Evolutionary conservation across 106 monocot genomes (phyloP).

Genomic region (Dendrobium officinale): DNA sequence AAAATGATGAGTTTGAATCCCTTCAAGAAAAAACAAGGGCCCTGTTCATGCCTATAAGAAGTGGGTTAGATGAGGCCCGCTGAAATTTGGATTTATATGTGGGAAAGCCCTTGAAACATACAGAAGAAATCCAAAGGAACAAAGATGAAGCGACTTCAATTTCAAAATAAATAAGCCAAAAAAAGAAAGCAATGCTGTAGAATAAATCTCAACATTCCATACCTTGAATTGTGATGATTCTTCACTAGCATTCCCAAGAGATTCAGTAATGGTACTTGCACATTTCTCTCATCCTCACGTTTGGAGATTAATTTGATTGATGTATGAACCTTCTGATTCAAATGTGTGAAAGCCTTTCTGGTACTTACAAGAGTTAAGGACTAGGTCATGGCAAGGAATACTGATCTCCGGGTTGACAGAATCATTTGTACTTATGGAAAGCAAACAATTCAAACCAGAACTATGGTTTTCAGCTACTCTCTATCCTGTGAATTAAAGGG

Average conservation of each 20-base stretch:
- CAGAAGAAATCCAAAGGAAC: not conserved
- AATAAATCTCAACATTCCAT: constrained; percentile 3
- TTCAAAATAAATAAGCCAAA: not conserved
- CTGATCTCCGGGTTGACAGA: constrained; percentile 20
- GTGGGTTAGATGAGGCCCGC: not conserved
- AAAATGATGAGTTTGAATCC: not conserved
- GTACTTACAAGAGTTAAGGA: constrained; percentile 1
- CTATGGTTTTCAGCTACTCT: constrained; percentile 9
- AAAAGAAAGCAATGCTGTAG: not conserved
- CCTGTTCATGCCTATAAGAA: not conserved
- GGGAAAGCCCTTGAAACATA: not conserved
- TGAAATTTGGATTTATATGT: not conserved
- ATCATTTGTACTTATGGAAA: constrained; percentile 32
- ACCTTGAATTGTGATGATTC: constrained; percentile 29
- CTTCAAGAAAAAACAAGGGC: not conserved
- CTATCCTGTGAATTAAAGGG: not conserved
- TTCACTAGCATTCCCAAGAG: constrained; percentile 27
- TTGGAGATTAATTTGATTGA: constrained; percentile 6
- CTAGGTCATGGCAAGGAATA: constrained; percentile 30
- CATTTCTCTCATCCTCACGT: constrained; percentile 15
- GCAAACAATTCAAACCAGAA: constrained; percentile 18
- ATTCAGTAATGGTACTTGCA: constrained; percentile 17
- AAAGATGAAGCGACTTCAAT: not conserved
- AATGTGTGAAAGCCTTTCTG: not conserved
- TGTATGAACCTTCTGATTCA: constrained; percentile 12